Percentiles rank a stretch among this genome's conserved stretches.
phyloP scores from a whole-genome alignment of 371 early-diverging fungal genomes.

The Antonospora locustae region DNA sequence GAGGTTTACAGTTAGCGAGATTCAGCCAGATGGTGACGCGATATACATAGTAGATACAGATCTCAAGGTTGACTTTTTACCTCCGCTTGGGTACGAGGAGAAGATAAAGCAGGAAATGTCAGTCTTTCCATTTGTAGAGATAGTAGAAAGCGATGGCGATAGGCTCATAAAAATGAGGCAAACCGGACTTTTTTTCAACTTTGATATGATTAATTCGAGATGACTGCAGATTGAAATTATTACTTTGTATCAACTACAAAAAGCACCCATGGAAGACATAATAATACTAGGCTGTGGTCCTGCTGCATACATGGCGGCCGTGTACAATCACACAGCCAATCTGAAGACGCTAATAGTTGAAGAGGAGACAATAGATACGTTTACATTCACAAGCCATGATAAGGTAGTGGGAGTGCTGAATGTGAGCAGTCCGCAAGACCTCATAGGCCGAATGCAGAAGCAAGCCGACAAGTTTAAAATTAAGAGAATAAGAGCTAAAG shows the following conservation, averaged over 20 bases:
- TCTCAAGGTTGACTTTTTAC: constrained; percentile 55
- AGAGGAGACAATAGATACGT: too few relatives aligned
- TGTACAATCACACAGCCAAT: too few relatives aligned
- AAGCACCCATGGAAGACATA: constrained; percentile 37
- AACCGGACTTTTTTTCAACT: constrained; percentile 6
- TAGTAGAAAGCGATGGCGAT: constrained; percentile 3
- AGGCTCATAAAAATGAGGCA: not conserved
- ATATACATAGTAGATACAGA: constrained; percentile 56
- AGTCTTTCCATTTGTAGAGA: constrained; percentile 28
- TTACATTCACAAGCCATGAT: too few relatives aligned
- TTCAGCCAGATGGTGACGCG: constrained; percentile 40
- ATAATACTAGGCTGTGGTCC: constrained; percentile 55
- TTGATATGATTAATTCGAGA: not conserved
- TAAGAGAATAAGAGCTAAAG: too few relatives aligned
- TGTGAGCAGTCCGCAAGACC: too few relatives aligned
- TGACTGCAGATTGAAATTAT: not conserved
- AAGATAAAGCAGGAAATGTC: constrained; percentile 42
- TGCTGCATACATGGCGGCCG: constrained; percentile 53
- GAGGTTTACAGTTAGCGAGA: constrained; percentile 53
- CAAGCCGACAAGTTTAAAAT: too few relatives aligned
- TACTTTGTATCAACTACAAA: too few relatives aligned
- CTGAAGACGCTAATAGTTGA: too few relatives aligned
- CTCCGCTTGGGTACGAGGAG: constrained; percentile 54
- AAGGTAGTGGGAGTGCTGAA: too few relatives aligned
- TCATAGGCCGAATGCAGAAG: too few relatives aligned